Conservation (phyloP, 352 stramenopile genomes). For the Pythium phragmiticola region DNA sequence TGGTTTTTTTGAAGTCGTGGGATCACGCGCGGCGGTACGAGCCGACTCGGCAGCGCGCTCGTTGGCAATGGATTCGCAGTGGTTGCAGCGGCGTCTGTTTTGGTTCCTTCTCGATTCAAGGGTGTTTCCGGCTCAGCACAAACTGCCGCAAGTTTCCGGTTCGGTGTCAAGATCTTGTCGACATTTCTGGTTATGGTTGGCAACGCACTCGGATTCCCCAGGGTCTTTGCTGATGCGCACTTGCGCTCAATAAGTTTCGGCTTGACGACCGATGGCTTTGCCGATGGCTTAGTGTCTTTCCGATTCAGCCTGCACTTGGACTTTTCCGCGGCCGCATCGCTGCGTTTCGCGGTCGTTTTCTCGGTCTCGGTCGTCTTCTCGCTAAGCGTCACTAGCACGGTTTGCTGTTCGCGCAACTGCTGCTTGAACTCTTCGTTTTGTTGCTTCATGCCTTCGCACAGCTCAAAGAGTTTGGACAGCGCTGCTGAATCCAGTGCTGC, state of each 20-base stretch:
- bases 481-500: constrained; percentile 26
- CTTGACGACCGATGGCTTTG: not conserved
- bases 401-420: constrained; percentile 46
- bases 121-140: not conserved
- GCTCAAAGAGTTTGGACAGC: constrained; percentile 48
- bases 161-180: not conserved
- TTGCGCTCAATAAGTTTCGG: not conserved
- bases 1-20: not conserved
- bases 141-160: not conserved
- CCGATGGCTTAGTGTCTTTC: not conserved
- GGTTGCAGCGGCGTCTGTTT: not conserved
- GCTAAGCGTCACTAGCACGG: constrained; percentile 36
- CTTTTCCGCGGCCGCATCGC: not conserved
- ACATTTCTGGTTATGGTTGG: not conserved
- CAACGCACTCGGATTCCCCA: not conserved
- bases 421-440: constrained; percentile 61
- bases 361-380: not conserved
- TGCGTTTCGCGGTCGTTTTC: not conserved
- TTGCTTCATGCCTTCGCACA: constrained; percentile 54
- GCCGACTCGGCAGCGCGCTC: not conserved
- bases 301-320: not conserved
- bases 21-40: constrained; percentile 9
- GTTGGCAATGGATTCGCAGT: not conserved
- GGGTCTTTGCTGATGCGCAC: not conserved
- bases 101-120: not conserved